Evolutionary conservation across 148 eudicot species (phyloP), one percentile per base, ranked within the genome.

Genomic region (Camellia japonica): DNA sequence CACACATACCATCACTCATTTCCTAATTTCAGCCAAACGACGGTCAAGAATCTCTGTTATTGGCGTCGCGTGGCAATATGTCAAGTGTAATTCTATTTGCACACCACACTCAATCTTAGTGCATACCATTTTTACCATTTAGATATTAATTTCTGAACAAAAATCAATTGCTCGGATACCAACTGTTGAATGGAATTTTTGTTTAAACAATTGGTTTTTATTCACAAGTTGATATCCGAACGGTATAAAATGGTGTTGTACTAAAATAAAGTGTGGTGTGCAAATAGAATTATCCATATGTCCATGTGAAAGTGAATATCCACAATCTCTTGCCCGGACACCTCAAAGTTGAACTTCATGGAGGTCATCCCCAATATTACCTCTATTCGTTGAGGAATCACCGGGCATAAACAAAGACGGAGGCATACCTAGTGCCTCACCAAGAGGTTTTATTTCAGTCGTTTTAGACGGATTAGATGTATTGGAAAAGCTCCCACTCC

Each of bases 321-420:
- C 38, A 6, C 8, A 15, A 72, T 52, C 9, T 20, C 12, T 19
- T 72, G 38, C 58, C 52, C 55, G 44, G 18, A 41, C 12, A 46
- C 51, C 76, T 86, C 78, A 93, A 51, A 90, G 90, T 74, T 92
- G 88, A 19, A 93, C 98, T 80, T 92, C 96, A 14, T 89, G 91
- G 68, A 90, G 89, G 60, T 93, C 93, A 19, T 89, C 91, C 61
- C 88, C 87, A 74, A 79, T 83, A 82, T 82, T 86, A 78, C 87
- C 88, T 44, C 84, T 81, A 65, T 77, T 85, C 64, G 74, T 2
- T 67, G 52, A 63, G 87, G 76, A 62, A 82, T 75, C 77, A 73
- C 67, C 71, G 3, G 80, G 75, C 78, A 73, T 64, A 65, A 68
- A 77, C 3, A 87, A 82, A 41, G 83, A 78, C 1, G 87, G 82